Evolutionary conservation across 225 moss, liverwort and hornwort species (phyloP), one percentile per base, ranked within the genome.

Genomic region (Ulota crispa): DNA sequence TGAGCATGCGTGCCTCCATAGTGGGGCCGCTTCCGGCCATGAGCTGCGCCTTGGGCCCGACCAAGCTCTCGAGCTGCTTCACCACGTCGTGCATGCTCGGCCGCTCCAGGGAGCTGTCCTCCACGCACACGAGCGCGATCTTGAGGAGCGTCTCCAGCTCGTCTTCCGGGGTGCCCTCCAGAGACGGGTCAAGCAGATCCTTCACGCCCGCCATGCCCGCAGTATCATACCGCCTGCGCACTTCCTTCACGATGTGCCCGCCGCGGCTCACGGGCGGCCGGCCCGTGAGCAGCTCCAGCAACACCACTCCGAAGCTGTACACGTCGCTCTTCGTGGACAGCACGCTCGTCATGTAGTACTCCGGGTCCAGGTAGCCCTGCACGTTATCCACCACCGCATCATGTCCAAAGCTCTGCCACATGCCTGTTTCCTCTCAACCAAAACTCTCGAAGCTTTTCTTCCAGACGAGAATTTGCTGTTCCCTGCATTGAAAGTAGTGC

Each of bases 311-410:
- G 20, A 97, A 97, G 83, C 96, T 97, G 85, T 93, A 97, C 8
- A 97, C 91, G 57, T 97, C 96, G 68, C 93, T 93, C 82, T 95
- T 97, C 8, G 88, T 86, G 4, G 96, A 89, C 4, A 95, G 83
- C 10, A 86, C 81, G 59, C 80, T 85, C 12, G 95, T 93, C 92
- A 85, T 91, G 85, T 92, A 95, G 68, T 96, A 96, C 80, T 97
- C 95, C 0, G 96, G 96, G 77, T 97, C 96, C 9, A 97, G 76
- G 69, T 97, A 97, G 8, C 96, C 96, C 96, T 96, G 92, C 24
- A 45, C 6, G 16, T 23, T 31, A 60, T 19, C 28, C 18, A 76
- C 32, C 18, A 75, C 32, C 76, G 16, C 36, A 65, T 7, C 23
- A 59, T 18, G 70, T 71, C 79, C 78, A 13, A 1, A 37, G 7